Base-by-base conservation (phyloP, 495 filamentous ascomycete species). In the Aspergillus haitiensis region DNA sequence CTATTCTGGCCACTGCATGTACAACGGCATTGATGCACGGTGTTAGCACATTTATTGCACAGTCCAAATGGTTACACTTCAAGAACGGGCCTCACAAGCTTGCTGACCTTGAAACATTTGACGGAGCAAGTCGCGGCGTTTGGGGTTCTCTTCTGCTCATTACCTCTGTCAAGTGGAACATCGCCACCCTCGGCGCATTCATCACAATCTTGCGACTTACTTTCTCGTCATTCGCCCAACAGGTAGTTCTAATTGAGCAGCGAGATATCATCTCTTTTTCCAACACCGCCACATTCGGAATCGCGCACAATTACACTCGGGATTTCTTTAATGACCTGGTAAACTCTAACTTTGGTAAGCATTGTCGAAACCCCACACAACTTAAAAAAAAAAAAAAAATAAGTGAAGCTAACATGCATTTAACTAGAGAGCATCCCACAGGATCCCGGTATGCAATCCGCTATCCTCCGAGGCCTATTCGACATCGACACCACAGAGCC, bases 21-120 rank as follows among this genome's bases (percentile, higher is more conserved):
- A 54, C 52, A 0, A 59, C 60, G 36, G 56, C 49, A n/a, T 53
- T 66, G 46, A 66, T 66, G 64, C 56, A 66, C 35, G 56, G 64
- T 5, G 59, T 63, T 7, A 60, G 60, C 48, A 42, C 59, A 45
- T 66, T 66, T 12, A 66, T 66, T 21, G 60, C 36, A 37, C 75
- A 78, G 50, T 59, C 70, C 8, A 77, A 77, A 60, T 74, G 76
- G 76, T 64, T 64, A 31, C 64, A 70, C 64, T 74, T 74, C 53
- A 64, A 60, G 49, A 60, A 58, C n/a, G 54, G 63, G 27, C 50
- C 64, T 21, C 66, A 67, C n/a, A 67, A 57, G 18, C 63, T 79
- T 7, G 33, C 62, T 11, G 64, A 69, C 6, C 67, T 79, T 40
- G 64, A 75, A 60, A 64, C 60, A 37, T 77, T 75, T 52, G 75